phyloP scores from a whole-genome alignment of 2,329 filamentous ascomycete genomes.

The Penicillium sp. region DNA sequence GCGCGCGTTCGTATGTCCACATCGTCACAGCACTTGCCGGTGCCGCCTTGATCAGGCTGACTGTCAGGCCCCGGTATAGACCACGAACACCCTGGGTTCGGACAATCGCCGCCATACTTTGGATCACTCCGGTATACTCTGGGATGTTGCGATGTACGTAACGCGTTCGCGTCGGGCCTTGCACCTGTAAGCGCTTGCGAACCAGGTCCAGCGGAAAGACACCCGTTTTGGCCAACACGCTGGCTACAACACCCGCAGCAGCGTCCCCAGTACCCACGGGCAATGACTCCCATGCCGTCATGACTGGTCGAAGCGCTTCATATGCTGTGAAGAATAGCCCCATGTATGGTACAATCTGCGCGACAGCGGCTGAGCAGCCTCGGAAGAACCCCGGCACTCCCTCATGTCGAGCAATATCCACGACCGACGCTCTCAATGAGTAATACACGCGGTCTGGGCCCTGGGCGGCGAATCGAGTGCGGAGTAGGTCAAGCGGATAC shows the following conservation, averaged over 20 bases:
- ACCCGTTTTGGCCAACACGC: slow-evolving; percentile 79
- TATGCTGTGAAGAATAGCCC: slow-evolving; percentile 92
- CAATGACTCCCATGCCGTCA: slow-evolving; percentile 50
- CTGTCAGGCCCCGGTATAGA: slow-evolving; percentile 82
- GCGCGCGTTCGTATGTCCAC: slow-evolving; percentile 85
- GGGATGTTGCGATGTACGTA: slow-evolving; percentile 91
- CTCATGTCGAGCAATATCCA: slow-evolving; percentile 74
- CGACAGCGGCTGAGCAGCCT: slow-evolving; percentile 77
- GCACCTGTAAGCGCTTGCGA: slow-evolving; percentile 89
- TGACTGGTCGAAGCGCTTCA: slow-evolving; percentile 68
- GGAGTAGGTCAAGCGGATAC: slow-evolving; percentile 89
- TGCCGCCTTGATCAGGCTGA: slow-evolving; percentile 89
- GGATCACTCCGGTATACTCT: slow-evolving; percentile 70
- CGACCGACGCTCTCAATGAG: slow-evolving; percentile 68
- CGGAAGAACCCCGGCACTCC: slow-evolving; percentile 82
- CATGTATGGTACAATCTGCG: slow-evolving; percentile 94
- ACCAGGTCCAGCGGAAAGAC: slow-evolving; percentile 94
- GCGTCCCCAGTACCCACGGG: slow-evolving; percentile 81
- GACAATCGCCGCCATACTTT: slow-evolving; percentile 69
- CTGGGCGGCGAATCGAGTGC: slow-evolving; percentile 96
- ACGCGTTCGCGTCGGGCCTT: slow-evolving; percentile 76
- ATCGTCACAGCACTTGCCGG: slow-evolving; percentile 91
- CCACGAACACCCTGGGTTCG: slow-evolving; percentile 74
- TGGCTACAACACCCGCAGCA: slow-evolving; percentile 76
- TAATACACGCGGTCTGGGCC: slow-evolving; percentile 77